Evolutionary conservation across 257 asterid species (phyloP), one percentile per base, ranked within the genome.

Genomic region (Fraxinus anomala): DNA sequence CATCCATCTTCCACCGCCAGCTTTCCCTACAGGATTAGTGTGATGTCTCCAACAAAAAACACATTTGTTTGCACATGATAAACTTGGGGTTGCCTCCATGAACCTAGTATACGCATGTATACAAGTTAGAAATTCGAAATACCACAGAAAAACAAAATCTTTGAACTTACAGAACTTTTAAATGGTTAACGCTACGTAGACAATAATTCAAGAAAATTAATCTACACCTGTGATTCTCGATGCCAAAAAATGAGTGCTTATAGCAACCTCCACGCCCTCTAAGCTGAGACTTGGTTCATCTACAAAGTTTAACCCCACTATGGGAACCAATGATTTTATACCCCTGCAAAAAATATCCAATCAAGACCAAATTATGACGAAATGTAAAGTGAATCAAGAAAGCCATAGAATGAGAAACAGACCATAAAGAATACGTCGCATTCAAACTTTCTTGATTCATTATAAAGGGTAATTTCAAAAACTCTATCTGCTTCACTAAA

Each of bases 1-100:
- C 97, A 73, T 93, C 99, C 99, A 95, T 95, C 88, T 95, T 95
- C 99, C 99, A 95, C 73, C 78, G 87, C 97, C 99, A 95, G 89
- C 91, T 89, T 87, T 95, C 78, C 91, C 97, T 7, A 92, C 99
- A 2, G 98, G 98, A 82, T 93, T 95, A 30, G 99, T 93, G 86
- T 93, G 99, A 88, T 95, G 97, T 82, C 99, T 92, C 98, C 98
- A 95, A 80, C 99, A 92, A 85, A 95, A 95, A 63, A 95, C 96
- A 42, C 99, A 95, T 86, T 93, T 95, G 85, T 95, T 95, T 3
- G 99, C 99, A 81, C 99, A 95, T 78, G 98, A 98, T 85, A 95
- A 90, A 83, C 99, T 95, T 73, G 99, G 99, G 75, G 99, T 93
- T 68, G 99, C 89, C 89, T 95, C 99, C 99, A 93, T 95, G 90